These are phyloP conservation scores for Penicillium sp. DNA, from an alignment of 2,329 filamentous ascomycete genomes.

Conservation along the genomic window DNA sequence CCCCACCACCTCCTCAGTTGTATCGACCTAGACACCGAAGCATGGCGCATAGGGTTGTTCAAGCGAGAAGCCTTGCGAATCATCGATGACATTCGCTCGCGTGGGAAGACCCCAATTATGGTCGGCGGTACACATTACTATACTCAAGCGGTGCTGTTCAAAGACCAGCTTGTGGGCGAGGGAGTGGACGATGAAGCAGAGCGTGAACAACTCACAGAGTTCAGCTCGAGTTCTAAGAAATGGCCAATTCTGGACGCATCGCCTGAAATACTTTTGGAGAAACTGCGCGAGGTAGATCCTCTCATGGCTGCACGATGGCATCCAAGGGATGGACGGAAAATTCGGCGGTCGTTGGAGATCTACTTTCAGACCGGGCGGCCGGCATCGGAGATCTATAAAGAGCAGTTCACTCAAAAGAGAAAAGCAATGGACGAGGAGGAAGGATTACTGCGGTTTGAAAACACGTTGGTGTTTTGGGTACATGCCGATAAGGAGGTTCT, in stretches of 20 bases:
- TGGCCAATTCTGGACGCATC: conserved; percentile 70
- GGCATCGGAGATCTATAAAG: conserved; percentile 81
- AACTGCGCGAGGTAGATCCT: conserved; percentile 77
- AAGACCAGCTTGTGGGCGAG: conserved; percentile 59
- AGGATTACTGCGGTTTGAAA: conserved; percentile 47
- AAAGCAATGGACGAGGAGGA: conserved; percentile 23
- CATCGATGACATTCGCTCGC: conserved; percentile 71
- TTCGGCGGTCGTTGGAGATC: conserved; percentile 83
- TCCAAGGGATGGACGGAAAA: conserved; percentile 86
- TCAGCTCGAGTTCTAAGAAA: conserved; percentile 35
- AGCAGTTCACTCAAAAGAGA: conserved; percentile 55
- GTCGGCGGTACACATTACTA: conserved; percentile 98
- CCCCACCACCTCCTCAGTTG: conserved; percentile 84
- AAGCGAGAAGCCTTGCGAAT: conserved; percentile 63
- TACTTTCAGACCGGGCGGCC: conserved; percentile 75
- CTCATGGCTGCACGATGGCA: conserved; percentile 90
- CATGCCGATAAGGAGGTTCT: conserved; percentile 68
- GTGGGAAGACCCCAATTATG: conserved; percentile 80
- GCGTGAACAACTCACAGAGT: conserved; percentile 22
- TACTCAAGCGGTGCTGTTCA: conserved; percentile 80
- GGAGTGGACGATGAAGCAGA: conserved; percentile 27
- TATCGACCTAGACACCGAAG: conserved; percentile 68
- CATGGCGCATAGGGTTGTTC: conserved; percentile 80
- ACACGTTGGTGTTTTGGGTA: conserved; percentile 78
- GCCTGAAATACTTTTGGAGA: conserved; percentile 67